A percentile compares a stretch with the other conserved stretches of the same genome.
These are phyloP conservation scores for Przewalskia tangutica DNA, from an alignment of 257 asterid species.

Conservation along the genomic window DNA sequence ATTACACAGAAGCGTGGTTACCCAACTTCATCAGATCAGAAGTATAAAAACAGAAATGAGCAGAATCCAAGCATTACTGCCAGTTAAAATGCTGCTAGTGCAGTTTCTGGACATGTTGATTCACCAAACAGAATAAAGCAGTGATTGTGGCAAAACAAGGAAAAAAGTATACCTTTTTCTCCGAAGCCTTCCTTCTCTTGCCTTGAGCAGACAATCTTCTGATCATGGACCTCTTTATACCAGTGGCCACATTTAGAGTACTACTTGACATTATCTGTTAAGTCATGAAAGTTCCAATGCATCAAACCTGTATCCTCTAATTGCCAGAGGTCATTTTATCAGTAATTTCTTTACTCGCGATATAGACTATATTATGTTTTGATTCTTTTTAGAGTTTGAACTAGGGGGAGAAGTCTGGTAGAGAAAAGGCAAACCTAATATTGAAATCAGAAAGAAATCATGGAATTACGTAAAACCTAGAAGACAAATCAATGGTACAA, in stretches of 20 bases:
- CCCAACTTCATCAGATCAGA: not conserved
- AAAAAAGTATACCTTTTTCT: not conserved
- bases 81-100: not conserved
- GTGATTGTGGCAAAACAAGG: not conserved
- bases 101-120: not conserved
- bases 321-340: not conserved
- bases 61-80: not conserved
- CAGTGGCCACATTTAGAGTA: not conserved
- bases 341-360: too few relatives aligned
- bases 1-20: too few relatives aligned
- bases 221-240: not conserved
- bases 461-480: not conserved
- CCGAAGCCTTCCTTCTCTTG: not conserved
- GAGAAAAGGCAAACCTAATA: not conserved
- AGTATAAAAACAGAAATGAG: not conserved
- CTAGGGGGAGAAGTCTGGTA: not conserved
- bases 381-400: not conserved
- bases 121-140: not conserved
- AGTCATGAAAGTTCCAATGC: not conserved
- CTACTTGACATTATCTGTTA: not conserved
- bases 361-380: too few relatives aligned
- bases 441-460: not conserved
- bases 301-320: not conserved
- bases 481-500: not conserved
- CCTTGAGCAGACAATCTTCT: conserved; percentile 1